These are phyloP conservation scores for Teratosphaeria gauchensis DNA, from an alignment of 2,329 filamentous ascomycete species.

Conservation along the genomic window DNA sequence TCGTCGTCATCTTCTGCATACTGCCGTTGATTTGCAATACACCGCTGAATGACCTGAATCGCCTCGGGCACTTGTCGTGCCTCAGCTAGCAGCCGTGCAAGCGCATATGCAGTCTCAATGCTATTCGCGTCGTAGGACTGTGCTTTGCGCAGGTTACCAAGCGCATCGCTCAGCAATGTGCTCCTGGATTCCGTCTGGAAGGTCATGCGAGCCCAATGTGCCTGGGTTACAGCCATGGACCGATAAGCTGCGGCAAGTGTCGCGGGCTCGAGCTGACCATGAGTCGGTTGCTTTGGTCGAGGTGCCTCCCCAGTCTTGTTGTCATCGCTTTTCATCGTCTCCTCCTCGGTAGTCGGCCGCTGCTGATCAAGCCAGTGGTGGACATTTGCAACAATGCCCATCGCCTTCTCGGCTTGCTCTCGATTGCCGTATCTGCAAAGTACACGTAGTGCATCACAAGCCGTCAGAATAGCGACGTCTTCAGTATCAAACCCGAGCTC, in stretches of 20 bases:
- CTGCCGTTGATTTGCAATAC: constrained; percentile 43
- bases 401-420: constrained; percentile 69
- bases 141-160: constrained; percentile 59
- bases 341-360: constrained; percentile 18
- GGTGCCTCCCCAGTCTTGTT: constrained; percentile 17
- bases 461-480: constrained; percentile 63
- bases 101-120: constrained; percentile 65
- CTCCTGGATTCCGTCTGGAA: constrained; percentile 61
- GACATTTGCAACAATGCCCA: constrained; percentile 59
- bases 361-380: constrained; percentile 64
- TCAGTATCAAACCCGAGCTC: constrained; percentile 71
- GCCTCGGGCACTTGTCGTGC: constrained; percentile 70
- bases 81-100: constrained; percentile 81
- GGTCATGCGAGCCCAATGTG: constrained; percentile 77
- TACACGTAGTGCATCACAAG: constrained; percentile 68
- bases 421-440: constrained; percentile 72
- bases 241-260: constrained; percentile 66
- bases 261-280: constrained; percentile 43
- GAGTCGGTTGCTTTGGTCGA: neutral
- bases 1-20: constrained; percentile 5
- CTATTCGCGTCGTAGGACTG: constrained; percentile 39
- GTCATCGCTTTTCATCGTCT: constrained; percentile 11
- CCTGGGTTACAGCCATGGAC: constrained; percentile 74
- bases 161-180: constrained; percentile 67
- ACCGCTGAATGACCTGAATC: constrained; percentile 71